These are phyloP conservation scores for Scleroderma bovista DNA, from an alignment of 768 basidiomycete genomes.

Conservation along the genomic window DNA sequence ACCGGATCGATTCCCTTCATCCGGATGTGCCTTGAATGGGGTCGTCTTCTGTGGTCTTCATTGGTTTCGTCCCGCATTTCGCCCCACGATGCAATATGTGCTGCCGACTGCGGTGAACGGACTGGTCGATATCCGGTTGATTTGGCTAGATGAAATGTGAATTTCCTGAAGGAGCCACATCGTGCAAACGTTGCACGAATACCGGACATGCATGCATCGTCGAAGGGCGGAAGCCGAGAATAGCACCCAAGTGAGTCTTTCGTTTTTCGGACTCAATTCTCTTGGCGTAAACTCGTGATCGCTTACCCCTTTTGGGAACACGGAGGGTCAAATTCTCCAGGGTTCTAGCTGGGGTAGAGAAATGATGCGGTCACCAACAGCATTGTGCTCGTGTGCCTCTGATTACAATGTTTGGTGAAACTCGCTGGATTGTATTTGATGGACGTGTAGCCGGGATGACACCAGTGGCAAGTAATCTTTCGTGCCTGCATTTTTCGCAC, in stretches of 20 bases:
- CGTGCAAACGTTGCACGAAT: slow-evolving; percentile 72
- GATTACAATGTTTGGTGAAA: not conserved
- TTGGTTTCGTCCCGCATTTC: not conserved
- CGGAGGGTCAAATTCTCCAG: slow-evolving; percentile 18
- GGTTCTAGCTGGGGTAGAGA: slow-evolving; percentile 4
- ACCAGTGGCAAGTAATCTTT: not conserved
- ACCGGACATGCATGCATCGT: slow-evolving; percentile 77
- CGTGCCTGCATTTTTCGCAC: not conserved
- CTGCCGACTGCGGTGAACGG: slow-evolving; percentile 9
- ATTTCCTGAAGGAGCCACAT: slow-evolving; percentile 64
- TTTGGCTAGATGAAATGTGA: slow-evolving; percentile 75
- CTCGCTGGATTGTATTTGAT: not conserved
- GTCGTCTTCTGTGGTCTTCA: not conserved
- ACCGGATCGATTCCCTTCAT: not conserved
- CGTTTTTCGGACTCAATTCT: slow-evolving; percentile 4
- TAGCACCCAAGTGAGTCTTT: slow-evolving; percentile 71
- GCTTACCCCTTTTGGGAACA: slow-evolving; percentile 18
- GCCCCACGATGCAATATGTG: not conserved
- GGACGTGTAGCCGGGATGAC: not conserved
- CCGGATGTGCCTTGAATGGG: no score
- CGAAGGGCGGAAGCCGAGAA: slow-evolving; percentile 75
- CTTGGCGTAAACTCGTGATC: slow-evolving; percentile 6
- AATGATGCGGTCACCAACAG: slow-evolving; percentile 2
- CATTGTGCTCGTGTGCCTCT: not conserved
- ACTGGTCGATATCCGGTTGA: slow-evolving; percentile 7